Conservation (phyloP, 441 rosid genomes). For the Populus trichocarpa region DNA sequence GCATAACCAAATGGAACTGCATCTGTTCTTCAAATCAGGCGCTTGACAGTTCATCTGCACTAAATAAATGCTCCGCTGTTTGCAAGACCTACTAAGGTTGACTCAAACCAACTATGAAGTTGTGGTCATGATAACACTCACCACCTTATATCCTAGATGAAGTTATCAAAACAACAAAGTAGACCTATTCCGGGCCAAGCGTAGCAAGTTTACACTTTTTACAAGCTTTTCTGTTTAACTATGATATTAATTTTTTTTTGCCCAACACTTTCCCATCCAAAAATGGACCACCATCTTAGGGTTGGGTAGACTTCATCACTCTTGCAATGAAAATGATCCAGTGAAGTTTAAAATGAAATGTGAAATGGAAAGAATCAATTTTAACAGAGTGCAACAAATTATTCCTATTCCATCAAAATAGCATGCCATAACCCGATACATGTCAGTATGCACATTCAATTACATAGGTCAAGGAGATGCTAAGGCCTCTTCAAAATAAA, state of each 20-base stretch:
- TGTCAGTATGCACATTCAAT: neutral
- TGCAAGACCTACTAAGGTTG: neutral
- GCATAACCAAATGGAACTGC: no score
- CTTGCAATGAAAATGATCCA: neutral
- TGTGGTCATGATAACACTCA: neutral
- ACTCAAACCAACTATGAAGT: neutral
- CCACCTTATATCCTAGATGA: neutral
- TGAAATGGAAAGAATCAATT: neutral
- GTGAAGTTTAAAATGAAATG: neutral
- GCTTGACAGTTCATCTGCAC: no score
- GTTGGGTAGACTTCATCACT: neutral
- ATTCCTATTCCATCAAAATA: neutral
- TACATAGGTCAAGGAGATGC: neutral
- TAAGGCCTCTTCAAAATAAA: neutral
- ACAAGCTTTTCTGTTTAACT: neutral
- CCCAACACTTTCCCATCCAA: neutral
- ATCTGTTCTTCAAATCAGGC: no score
- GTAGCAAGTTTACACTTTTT: neutral
- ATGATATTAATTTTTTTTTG: neutral
- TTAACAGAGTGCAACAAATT: neutral
- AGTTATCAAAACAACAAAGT: neutral
- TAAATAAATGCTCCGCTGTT: no score
- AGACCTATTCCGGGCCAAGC: neutral
- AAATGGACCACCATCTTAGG: neutral
- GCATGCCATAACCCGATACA: neutral